phyloP scores from a whole-genome alignment of 2,329 filamentous ascomycete genomes.

The Ceratocystis smalleyi region DNA sequence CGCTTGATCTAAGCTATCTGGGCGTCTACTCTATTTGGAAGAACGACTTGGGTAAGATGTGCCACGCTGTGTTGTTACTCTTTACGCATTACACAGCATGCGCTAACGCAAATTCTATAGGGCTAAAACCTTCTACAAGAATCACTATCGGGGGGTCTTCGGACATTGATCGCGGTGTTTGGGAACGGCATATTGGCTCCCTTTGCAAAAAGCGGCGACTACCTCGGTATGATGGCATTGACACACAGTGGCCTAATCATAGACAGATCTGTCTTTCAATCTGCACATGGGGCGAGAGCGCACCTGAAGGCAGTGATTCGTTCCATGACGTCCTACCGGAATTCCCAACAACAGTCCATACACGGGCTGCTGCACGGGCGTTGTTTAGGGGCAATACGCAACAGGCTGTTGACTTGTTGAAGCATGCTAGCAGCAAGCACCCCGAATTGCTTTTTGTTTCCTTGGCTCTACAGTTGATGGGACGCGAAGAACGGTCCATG shows the following conservation, averaged over 20 bases:
- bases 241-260: conserved; percentile 52
- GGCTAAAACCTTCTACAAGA: conserved; percentile 33
- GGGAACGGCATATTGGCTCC: conserved; percentile 46
- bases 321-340: conserved; percentile 31
- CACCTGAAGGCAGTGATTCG: conserved; percentile 28
- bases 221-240: conserved; percentile 46
- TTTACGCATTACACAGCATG: neutral
- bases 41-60: conserved; percentile 42
- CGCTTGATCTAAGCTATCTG: conserved; percentile 59
- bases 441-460: conserved; percentile 54
- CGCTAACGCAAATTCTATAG: conserved; percentile 22
- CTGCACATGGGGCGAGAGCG: conserved; percentile 47
- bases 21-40: conserved; percentile 60
- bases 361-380: conserved; percentile 61
- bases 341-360: conserved; percentile 42
- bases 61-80: neutral
- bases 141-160: conserved; percentile 30
- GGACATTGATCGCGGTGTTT: conserved; percentile 33
- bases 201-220: conserved; percentile 48
- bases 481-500: conserved; percentile 31
- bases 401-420: conserved; percentile 54
- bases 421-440: conserved; percentile 45
- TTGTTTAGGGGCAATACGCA: conserved; percentile 57
- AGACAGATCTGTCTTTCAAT: conserved; percentile 61
- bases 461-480: conserved; percentile 48